phyloP scores from a whole-genome alignment of 768 basidiomycete species.

The Mycena vitilis region DNA sequence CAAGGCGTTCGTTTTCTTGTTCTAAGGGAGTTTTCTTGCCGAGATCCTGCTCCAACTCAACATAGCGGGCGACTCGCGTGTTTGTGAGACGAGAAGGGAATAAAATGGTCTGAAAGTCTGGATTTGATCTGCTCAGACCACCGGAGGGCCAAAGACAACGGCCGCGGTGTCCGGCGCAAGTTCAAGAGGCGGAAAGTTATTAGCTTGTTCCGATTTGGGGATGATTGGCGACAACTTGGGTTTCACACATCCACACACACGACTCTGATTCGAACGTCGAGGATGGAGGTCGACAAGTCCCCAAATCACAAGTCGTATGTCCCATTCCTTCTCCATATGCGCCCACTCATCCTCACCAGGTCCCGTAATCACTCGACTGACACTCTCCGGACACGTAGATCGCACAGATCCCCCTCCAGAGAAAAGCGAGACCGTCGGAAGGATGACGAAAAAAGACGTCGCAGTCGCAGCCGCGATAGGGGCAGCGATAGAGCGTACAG shows the following conservation, averaged over 20 bases:
- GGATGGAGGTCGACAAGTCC: conserved; percentile 73
- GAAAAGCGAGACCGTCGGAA: conserved; percentile 69
- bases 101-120: too few relatives aligned
- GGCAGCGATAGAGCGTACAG: conserved; percentile 63
- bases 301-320: conserved; percentile 73
- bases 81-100: too few relatives aligned
- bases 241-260: too few relatives aligned
- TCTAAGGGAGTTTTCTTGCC: too few relatives aligned
- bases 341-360: conserved; percentile 44
- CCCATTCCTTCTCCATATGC: conserved; percentile 1
- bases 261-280: conserved; percentile 47
- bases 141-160: too few relatives aligned
- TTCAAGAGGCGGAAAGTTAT: too few relatives aligned
- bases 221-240: conserved; percentile 54
- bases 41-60: too few relatives aligned
- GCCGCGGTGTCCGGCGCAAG: too few relatives aligned
- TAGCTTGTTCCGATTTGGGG: conserved; percentile 7
- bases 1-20: too few relatives aligned
- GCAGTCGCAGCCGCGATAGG: conserved; percentile 73
- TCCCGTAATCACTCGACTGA: conserved; percentile 83
- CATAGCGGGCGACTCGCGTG: too few relatives aligned
- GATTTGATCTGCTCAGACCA: too few relatives aligned
- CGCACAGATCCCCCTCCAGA: conserved; percentile 78
- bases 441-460: conserved; percentile 70
- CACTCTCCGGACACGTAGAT: conserved; percentile 77